These are phyloP conservation scores for Fusarium pseudonygamai DNA, from an alignment of 2,329 filamentous ascomycete genomes.

Conservation along the genomic window DNA sequence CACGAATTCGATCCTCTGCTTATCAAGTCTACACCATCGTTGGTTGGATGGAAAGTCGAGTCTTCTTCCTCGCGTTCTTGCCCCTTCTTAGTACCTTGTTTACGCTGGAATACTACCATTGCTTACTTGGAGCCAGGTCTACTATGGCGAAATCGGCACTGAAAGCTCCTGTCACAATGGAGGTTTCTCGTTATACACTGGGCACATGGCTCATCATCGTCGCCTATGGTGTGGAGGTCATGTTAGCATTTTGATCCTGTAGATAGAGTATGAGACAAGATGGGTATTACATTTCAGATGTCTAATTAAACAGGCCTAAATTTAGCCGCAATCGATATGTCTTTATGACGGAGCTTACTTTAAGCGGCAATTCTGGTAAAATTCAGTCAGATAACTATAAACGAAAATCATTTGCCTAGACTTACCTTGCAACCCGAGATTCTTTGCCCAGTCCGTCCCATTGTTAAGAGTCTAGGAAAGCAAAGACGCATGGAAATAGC, in stretches of 20 bases:
- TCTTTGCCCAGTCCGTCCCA: not conserved
- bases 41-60: not conserved
- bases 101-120: fast-evolving
- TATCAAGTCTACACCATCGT: not conserved
- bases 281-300: not conserved
- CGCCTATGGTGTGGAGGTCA: not conserved
- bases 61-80: not conserved
- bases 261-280: fast-evolving
- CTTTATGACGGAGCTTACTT: not conserved
- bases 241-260: fast-evolving
- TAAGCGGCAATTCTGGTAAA: not conserved
- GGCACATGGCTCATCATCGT: not conserved
- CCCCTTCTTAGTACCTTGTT: not conserved
- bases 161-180: not conserved
- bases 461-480: not conserved
- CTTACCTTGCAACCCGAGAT: not conserved
- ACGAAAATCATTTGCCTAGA: fast-evolving
- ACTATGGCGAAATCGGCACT: not conserved
- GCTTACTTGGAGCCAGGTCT: not conserved
- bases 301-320: not conserved
- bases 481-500: not conserved
- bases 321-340: not conserved
- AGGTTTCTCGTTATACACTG: not conserved
- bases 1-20: not conserved
- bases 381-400: fast-evolving